Percentiles rank a stretch among this genome's conserved stretches.
These are phyloP conservation scores for Ogataea wickerhamii DNA, from an alignment of 805 yeast genomes.

Conservation along the genomic window DNA sequence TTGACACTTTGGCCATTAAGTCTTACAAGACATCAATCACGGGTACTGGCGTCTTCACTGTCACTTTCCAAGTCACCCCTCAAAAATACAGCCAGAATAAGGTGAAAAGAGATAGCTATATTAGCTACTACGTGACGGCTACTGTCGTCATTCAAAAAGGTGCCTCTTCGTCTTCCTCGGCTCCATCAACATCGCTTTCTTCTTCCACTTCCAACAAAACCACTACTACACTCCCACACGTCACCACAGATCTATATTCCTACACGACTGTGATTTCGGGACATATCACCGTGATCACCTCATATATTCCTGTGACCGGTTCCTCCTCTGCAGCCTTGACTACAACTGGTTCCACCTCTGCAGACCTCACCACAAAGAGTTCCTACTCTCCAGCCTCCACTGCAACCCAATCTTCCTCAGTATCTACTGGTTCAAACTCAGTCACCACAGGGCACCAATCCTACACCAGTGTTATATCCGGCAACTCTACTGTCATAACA, in stretches of 20 bases:
- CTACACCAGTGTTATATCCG: constrained; percentile 33
- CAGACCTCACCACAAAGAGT: constrained; percentile 4
- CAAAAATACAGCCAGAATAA: constrained; percentile 2
- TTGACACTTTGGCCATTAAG: constrained; percentile 10
- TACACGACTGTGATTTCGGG: constrained; percentile 2
- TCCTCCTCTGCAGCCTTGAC: background rate
- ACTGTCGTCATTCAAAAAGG: constrained; percentile 10
- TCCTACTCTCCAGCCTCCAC: too few relatives aligned
- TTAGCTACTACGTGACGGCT: constrained; percentile 21
- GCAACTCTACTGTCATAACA: constrained; percentile 36
- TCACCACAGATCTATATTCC: background rate
- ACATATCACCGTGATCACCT: background rate
- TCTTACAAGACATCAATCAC: constrained; percentile 22
- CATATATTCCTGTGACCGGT: background rate
- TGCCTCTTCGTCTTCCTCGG: constrained; percentile 2
- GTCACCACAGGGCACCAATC: constrained; percentile 18
- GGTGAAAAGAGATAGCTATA: constrained; percentile 17
- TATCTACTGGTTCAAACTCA: constrained; percentile 9
- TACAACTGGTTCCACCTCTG: background rate
- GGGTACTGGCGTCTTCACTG: constrained; percentile 15
- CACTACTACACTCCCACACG: background rate
- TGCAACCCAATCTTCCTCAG: constrained; percentile 11
- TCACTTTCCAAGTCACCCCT: constrained; percentile 20
- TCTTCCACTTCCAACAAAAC: background rate
- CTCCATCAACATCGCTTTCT: constrained; percentile 1